Percentiles rank a stretch among this genome's conserved stretches.
phyloP scores from a whole-genome alignment of 2,329 filamentous ascomycete species.

The Xylaria hypoxylon region DNA sequence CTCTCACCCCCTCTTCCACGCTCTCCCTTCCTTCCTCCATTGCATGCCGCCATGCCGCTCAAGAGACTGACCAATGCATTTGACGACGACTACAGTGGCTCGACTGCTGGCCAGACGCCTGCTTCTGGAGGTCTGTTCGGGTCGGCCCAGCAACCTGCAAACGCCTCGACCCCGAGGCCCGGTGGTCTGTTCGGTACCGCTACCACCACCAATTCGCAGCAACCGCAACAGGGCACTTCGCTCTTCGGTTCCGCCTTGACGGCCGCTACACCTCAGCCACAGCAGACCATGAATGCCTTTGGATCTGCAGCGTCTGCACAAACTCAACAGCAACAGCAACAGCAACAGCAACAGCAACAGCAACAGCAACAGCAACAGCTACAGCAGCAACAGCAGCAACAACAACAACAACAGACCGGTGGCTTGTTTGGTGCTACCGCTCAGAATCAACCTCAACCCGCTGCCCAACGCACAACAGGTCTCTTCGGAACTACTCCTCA shows the following conservation, averaged over 20 bases:
- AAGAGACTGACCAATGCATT: conserved; percentile 35
- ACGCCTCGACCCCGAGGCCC: conserved; percentile 43
- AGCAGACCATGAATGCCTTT: conserved; percentile 50
- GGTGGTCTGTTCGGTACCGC: conserved; percentile 51
- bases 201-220: conserved; percentile 33
- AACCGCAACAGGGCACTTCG: conserved; percentile 49
- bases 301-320: conserved; percentile 47
- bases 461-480: no score
- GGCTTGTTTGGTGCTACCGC: no score
- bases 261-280: conserved; percentile 38
- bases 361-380: conserved; percentile 36
- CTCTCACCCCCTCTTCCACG: not conserved
- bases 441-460: no score
- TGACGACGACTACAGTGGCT: conserved; percentile 43
- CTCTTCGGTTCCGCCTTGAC: conserved; percentile 49
- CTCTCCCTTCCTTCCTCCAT: no score
- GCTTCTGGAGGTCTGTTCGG: conserved; percentile 51
- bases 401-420: no score
- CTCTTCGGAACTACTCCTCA: not conserved
- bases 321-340: conserved; percentile 40
- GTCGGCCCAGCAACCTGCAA: conserved; percentile 40
- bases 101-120: conserved; percentile 49
- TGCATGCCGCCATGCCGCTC: conserved; percentile 34
- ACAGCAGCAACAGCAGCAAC: conserved; percentile 11
- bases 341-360: not conserved